Evolutionary conservation across 139 green algal genomes (phyloP).

Genomic region (Microglena sp.): DNA sequence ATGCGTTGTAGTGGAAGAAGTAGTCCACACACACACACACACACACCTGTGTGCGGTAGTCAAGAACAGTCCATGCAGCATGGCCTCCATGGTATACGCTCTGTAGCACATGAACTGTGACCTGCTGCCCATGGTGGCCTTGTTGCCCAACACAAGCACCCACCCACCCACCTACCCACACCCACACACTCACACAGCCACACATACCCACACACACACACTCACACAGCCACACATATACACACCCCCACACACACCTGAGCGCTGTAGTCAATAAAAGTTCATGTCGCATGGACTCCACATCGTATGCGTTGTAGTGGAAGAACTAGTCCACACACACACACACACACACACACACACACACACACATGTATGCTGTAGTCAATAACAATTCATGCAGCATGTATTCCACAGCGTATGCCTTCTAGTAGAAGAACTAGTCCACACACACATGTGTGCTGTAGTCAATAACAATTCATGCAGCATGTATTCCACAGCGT

Average conservation of each 20-base stretch:
- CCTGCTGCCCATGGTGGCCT: no score
- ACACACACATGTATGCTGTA: constrained; percentile 14
- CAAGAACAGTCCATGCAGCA: constrained; percentile 54
- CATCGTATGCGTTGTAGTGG: constrained; percentile 26
- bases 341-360: no score
- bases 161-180: no score
- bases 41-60: constrained; percentile 17
- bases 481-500: constrained; percentile 36
- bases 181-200: no score
- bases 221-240: no score
- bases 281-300: constrained; percentile 52
- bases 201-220: not conserved
- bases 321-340: no score
- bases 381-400: constrained; percentile 56
- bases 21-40: no score
- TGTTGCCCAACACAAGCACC: no score
- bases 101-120: no score
- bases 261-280: constrained; percentile 34
- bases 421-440: no score
- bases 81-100: constrained; percentile 34
- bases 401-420: constrained; percentile 32
- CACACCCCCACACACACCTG: constrained; percentile 12
- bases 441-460: constrained; percentile 12
- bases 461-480: constrained; percentile 50
- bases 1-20: constrained; percentile 33